phyloP scores from a whole-genome alignment of 2,329 filamentous ascomycete genomes.

The Epichloe uncinata region DNA sequence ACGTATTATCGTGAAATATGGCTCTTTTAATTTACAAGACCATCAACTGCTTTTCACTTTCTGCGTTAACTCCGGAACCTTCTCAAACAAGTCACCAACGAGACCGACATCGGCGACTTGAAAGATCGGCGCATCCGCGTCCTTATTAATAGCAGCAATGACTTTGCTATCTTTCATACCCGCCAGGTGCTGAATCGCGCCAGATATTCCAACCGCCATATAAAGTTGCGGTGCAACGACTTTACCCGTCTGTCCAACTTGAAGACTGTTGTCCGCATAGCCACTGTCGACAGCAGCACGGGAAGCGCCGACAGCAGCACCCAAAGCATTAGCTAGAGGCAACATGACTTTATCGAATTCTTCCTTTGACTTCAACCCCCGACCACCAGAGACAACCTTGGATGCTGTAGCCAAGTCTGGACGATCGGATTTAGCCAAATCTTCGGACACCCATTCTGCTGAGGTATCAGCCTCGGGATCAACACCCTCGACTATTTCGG shows the following conservation, averaged over 20 bases:
- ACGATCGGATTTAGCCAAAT: slow-evolving; percentile 83
- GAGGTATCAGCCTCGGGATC: slow-evolving; percentile 65
- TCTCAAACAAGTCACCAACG: slow-evolving; percentile 90
- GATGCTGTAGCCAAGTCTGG: slow-evolving; percentile 84
- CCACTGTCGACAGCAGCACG: slow-evolving; percentile 92
- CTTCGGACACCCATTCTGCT: slow-evolving; percentile 87
- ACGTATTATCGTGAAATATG: background rate
- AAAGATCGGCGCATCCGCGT: slow-evolving; percentile 93
- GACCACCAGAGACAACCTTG: slow-evolving; percentile 83
- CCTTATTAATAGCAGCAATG: slow-evolving; percentile 98
- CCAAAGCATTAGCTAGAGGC: slow-evolving; percentile 81
- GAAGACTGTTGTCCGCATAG: slow-evolving; percentile 95
- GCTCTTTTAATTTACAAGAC: slow-evolving; percentile 5
- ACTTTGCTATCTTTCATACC: slow-evolving; percentile 99
- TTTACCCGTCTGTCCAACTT: slow-evolving; percentile 97
- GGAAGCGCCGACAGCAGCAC: slow-evolving; percentile 90
- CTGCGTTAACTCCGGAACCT: slow-evolving; percentile 89
- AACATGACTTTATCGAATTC: slow-evolving; percentile 91
- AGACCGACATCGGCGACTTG: slow-evolving; percentile 93
- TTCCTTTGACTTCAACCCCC: slow-evolving; percentile 96
- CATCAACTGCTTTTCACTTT: slow-evolving; percentile 56
- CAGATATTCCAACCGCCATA: slow-evolving; percentile 88
- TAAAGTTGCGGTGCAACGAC: slow-evolving; percentile 95
- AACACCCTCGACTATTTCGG: slow-evolving; percentile 63
- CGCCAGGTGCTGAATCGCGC: slow-evolving; percentile 93